These are phyloP conservation scores for Zasmidium citrigriseum DNA, from an alignment of 2,329 filamentous ascomycete genomes.

Conservation along the genomic window DNA sequence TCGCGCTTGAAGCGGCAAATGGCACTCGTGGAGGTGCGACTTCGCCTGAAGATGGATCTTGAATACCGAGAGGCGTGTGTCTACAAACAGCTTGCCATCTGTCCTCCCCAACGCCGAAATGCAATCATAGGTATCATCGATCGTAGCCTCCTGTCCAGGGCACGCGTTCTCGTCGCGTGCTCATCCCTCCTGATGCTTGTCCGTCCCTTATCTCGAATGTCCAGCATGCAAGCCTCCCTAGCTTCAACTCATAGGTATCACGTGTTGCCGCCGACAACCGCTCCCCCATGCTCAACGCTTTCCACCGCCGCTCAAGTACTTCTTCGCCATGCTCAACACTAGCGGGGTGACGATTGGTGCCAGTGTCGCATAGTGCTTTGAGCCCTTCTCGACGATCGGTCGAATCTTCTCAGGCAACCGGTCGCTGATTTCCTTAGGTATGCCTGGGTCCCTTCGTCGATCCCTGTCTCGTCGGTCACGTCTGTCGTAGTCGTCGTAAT, in stretches of 20 bases:
- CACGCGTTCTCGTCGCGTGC: neutral
- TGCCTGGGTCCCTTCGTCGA: conserved; percentile 7
- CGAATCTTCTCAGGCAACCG: conserved; percentile 25
- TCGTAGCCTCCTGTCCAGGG: neutral
- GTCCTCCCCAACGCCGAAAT: neutral
- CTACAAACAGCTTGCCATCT: neutral
- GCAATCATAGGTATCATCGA: neutral
- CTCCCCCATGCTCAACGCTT: conserved; percentile 2
- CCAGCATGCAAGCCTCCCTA: neutral
- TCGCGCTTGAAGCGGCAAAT: neutral
- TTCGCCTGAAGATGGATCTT: neutral
- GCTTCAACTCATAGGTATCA: neutral
- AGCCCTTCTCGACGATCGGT: conserved; percentile 33
- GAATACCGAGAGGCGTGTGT: neutral
- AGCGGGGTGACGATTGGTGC: conserved; percentile 36
- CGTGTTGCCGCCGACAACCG: neutral
- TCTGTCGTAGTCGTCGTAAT: conserved; percentile 25
- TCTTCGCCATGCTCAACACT: conserved; percentile 19
- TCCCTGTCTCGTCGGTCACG: conserved; percentile 20
- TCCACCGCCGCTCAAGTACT: conserved; percentile 19
- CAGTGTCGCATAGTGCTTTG: conserved; percentile 36
- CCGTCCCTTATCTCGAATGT: neutral
- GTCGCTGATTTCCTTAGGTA: neutral
- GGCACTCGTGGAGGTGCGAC: neutral
- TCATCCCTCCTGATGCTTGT: neutral